A percentile compares a stretch with the other conserved stretches of the same genome.
These are phyloP conservation scores for Claviceps arundinis DNA, from an alignment of 2,329 filamentous ascomycete species.

Conservation along the genomic window DNA sequence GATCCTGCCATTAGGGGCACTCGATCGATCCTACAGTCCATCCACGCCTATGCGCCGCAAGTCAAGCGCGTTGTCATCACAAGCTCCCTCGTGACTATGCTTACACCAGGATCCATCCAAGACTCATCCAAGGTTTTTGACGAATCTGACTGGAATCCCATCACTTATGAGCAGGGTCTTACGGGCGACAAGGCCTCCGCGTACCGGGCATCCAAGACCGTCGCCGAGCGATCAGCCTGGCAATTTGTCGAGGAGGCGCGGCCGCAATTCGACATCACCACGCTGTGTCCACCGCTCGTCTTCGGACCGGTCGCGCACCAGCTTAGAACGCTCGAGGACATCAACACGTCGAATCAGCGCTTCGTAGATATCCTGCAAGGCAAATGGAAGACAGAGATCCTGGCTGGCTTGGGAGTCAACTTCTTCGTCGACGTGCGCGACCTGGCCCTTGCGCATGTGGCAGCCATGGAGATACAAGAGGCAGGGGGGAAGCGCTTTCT, in stretches of 20 bases:
- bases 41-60: conserved; percentile 41
- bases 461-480: conserved; percentile 33
- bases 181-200: conserved; percentile 25
- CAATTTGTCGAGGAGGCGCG: conserved; percentile 31
- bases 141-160: conserved; percentile 41
- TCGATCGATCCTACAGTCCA: conserved; percentile 57
- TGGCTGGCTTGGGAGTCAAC: conserved; percentile 25
- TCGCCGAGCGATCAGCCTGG: conserved; percentile 41
- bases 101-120: conserved; percentile 23
- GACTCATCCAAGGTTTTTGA: conserved; percentile 29
- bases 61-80: conserved; percentile 61
- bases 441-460: conserved; percentile 38
- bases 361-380: conserved; percentile 23
- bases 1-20: conserved; percentile 46
- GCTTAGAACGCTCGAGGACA: conserved; percentile 28
- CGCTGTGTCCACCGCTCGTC: conserved; percentile 42
- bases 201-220: conserved; percentile 42
- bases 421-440: conserved; percentile 46
- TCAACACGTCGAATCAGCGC: conserved; percentile 42
- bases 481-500: conserved; percentile 39
- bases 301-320: conserved; percentile 39
- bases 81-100: conserved; percentile 40
- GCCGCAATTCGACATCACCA: conserved; percentile 36
- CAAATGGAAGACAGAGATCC: conserved; percentile 12
- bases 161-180: conserved; percentile 29